These are phyloP conservation scores for Scolecobasidium constrictum DNA, from an alignment of 2,329 filamentous ascomycete species.

Conservation along the genomic window DNA sequence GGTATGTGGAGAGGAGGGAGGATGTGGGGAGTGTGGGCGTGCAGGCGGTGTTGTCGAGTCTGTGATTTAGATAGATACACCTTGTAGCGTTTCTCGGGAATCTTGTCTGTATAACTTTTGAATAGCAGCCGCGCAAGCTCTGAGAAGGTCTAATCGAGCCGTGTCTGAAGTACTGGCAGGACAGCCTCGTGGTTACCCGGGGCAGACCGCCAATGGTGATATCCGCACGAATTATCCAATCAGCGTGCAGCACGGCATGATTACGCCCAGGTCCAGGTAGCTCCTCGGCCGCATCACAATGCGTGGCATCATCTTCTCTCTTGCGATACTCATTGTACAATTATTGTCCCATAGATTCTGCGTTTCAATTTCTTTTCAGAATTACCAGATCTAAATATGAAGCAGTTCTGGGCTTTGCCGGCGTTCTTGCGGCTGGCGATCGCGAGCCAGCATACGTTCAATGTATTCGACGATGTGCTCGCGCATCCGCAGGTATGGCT, in stretches of 20 bases:
- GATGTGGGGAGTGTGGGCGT: slow-evolving; percentile 73
- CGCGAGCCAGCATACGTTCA: slow-evolving; percentile 55
- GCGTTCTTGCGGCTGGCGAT: slow-evolving; percentile 36
- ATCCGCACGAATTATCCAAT: neutral
- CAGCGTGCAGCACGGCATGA: no score
- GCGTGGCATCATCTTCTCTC: neutral
- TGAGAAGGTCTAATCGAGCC: no score
- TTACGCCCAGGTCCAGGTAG: no score
- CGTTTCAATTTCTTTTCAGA: neutral
- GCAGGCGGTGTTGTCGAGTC: slow-evolving; percentile 64
- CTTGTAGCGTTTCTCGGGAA: no score
- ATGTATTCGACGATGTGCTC: slow-evolving; percentile 77
- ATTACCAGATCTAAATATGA: slow-evolving; percentile 21
- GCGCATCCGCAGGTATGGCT: slow-evolving; percentile 77
- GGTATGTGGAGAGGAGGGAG: slow-evolving; percentile 75
- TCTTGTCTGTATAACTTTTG: no score
- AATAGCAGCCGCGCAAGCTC: no score
- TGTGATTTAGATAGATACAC: no score
- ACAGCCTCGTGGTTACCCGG: neutral
- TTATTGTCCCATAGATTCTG: neutral
- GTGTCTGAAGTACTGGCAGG: no score
- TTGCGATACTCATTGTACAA: no score
- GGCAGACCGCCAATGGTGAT: neutral
- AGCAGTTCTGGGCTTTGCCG: slow-evolving; percentile 36
- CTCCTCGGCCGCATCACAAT: neutral